Evolutionary conservation across 192 early-diverging fungal species (phyloP), one percentile per base, ranked within the genome.

Genomic region (Backusella australiensis): DNA sequence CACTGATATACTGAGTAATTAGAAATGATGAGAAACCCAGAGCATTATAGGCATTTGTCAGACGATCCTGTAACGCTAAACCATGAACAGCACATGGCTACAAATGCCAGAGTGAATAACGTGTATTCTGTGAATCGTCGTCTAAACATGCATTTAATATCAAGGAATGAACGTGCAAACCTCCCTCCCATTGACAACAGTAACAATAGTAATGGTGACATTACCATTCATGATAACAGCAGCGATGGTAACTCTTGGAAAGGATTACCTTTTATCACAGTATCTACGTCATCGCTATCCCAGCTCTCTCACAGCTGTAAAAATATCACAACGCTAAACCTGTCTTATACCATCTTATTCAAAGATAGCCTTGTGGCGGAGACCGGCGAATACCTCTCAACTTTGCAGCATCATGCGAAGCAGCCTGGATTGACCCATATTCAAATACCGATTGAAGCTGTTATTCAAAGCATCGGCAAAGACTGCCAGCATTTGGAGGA

Each of bases 331-430:
- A 72, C 35, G 14, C 74, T 87, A 2, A 79, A 83, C 39, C 23
- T 87, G 14, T 84, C 79, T 4, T 79, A 82, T 38, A 78, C 82
- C 6, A 41, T 41, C 14, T 26, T 86, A 34, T 72, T 75, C 6
- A 49, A 72, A 9, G 86, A 85, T 46, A 80, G 83, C n/a, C 41
- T 82, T 5, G 79, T 83, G 35, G 65, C 75, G 53, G 85, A 86
- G 44, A 87, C 86, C 0, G 86, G 83, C 4, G 86, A 87, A 49
- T 87, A 87, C 41, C 19, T 81, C 9, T 86, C 85, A 0, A 82
- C 82, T 1, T 63, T 86, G 34, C 86, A 87, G 42, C 49, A 76
- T 38, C 82, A 82, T 32, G 77, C 80, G 9, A 70, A 79, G 34
- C 86, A 87, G 52, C 81, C 77, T 34, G 83, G 82, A 42, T 77